Evolutionary conservation across 1,139 yeast species (phyloP).

Genomic region (Casaregolazyma lundiana): DNA sequence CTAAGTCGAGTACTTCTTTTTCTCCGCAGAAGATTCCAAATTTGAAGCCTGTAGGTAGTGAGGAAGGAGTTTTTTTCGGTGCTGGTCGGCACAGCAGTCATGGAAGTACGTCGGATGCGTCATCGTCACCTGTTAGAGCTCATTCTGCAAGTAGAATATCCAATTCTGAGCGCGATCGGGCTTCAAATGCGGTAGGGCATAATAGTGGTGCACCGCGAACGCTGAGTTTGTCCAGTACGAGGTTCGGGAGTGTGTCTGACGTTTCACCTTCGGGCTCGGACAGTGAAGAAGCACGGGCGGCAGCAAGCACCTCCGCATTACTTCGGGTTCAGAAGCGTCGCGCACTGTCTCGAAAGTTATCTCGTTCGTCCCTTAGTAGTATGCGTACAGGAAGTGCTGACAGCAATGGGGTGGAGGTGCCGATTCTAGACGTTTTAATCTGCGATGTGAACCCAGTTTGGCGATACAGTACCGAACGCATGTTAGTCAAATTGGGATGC

Average conservation of each 20-base stretch:
- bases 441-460: constrained; percentile 88
- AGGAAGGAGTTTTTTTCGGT: constrained; percentile 1
- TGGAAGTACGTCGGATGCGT: not conserved
- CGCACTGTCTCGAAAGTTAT: constrained; percentile 40
- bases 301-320: constrained; percentile 36
- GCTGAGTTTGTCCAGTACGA: constrained; percentile 23
- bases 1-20: not conserved
- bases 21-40: constrained; percentile 6
- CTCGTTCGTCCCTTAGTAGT: constrained; percentile 29
- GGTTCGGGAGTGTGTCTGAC: constrained; percentile 23
- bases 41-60: constrained; percentile 1
- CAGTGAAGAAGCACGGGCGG: constrained; percentile 49
- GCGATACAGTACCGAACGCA: constrained; percentile 60
- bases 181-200: not conserved
- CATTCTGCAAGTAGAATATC: not conserved
- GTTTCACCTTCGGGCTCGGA: constrained; percentile 41
- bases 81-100: not conserved
- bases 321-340: constrained; percentile 56
- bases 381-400: constrained; percentile 5
- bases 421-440: constrained; percentile 58
- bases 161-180: not conserved
- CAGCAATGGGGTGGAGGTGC: constrained; percentile 15
- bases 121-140: not conserved
- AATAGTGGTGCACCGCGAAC: constrained; percentile 1
- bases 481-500: constrained; percentile 71